Base-by-base conservation (phyloP, 176 grass and related monocot genomes). In the Guadua angustifolia region DNA sequence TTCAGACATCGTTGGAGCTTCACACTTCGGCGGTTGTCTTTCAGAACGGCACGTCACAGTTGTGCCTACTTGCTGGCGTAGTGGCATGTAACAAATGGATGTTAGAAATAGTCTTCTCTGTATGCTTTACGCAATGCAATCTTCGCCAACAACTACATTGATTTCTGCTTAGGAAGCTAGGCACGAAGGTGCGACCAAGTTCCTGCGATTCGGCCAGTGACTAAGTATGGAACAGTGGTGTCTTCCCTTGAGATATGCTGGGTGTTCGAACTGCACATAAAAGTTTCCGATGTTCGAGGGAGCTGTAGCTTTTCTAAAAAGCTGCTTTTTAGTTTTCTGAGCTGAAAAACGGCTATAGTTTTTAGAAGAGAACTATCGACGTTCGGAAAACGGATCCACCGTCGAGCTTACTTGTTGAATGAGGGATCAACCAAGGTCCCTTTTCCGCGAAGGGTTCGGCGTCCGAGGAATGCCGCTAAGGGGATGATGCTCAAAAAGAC, bases 131-230 rank as follows among this genome's bases (percentile, higher is more conserved):
- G 46, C 69, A 12, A 29, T 5, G 83, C 49, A 73, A 79, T 64
- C 40, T 56, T 70, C 56, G 6, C 7, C 84, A 64, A 72, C 75
- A 64, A 79, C 84, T 26, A 13, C 21, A 16, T 43, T 66, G 53
- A 85, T 50, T 59, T 59, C 35, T 35, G 29, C 26, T 66, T 66
- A 29, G 5, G 44, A 22, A 43, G 55, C 21, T 7, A n/a, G 55
- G 55, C 55, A 58, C 56, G 56, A 22, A 4, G 56, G 9, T 24
- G 57, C n/a, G n/a, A 24, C 57, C 4, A 11, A 59, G 21, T 5
- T 24, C n/a, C 57, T 0, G 4, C 9, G n/a, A 11, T 5, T 24
- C 22, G 9, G 57, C 4, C 3, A 8, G 21, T 55, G 52, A 55
- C 52, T 55, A 53, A 53, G 51, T 9, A 57, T n/a, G 7, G 55